These are phyloP conservation scores for Barbarea vulgaris DNA, from an alignment of 345 rosid species.

Conservation along the genomic window DNA sequence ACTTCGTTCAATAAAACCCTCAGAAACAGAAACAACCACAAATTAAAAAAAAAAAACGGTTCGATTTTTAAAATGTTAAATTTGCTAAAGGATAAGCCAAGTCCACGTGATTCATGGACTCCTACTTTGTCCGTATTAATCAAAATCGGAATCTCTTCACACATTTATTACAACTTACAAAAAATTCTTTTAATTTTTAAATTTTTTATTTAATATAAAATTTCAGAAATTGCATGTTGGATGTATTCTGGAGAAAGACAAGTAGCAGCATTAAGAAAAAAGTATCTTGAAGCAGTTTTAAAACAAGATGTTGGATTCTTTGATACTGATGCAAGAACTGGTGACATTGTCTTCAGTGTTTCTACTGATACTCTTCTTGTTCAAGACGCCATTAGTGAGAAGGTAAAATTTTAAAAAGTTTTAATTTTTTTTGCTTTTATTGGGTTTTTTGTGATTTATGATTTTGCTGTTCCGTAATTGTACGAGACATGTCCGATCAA, in stretches of 20 bases:
- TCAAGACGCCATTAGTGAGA: slow-evolving; percentile 99
- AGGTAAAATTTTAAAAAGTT: slow-evolving; percentile 46
- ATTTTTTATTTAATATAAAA: background rate
- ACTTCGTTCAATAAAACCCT: background rate
- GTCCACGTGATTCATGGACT: slow-evolving; percentile 63
- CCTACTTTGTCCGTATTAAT: slow-evolving; percentile 42
- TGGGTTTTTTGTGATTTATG: background rate
- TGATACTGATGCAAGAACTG: slow-evolving; percentile 99
- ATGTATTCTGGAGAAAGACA: slow-evolving; percentile 99
- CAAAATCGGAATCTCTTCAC: slow-evolving; percentile 38
- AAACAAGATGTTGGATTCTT: slow-evolving; percentile 98
- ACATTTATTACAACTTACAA: slow-evolving; percentile 29
- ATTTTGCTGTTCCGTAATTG: slow-evolving; percentile 17
- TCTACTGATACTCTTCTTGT: slow-evolving; percentile 98
- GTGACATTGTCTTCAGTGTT: slow-evolving; percentile 96
- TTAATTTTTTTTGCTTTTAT: background rate
- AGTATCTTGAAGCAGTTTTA: slow-evolving; percentile 90
- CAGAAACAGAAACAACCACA: background rate
- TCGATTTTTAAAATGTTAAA: background rate
- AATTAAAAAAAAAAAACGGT: background rate
- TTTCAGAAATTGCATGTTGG: slow-evolving; percentile 95
- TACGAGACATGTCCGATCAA: slow-evolving; percentile 14
- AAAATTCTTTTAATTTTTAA: background rate
- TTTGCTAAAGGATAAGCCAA: slow-evolving; percentile 35
- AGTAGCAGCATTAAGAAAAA: slow-evolving; percentile 86